Percentiles rank a stretch among this genome's conserved stretches.
phyloP scores from a whole-genome alignment of 768 basidiomycete genomes.

The Clitopilus passeckerianus region DNA sequence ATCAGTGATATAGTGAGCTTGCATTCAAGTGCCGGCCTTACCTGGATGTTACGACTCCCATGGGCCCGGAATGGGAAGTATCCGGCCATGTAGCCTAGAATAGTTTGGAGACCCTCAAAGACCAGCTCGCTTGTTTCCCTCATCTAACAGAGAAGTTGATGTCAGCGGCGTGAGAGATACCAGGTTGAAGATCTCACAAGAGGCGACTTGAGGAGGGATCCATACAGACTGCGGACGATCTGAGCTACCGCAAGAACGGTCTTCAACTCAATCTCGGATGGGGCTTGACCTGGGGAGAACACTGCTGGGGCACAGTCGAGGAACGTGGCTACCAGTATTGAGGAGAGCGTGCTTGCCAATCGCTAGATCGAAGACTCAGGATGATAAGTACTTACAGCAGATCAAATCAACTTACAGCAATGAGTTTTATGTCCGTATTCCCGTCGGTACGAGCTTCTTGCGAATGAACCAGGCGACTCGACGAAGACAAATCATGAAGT shows the following conservation, averaged over 20 bases:
- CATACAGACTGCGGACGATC: slow-evolving; percentile 59
- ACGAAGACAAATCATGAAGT: background rate
- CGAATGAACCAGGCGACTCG: background rate
- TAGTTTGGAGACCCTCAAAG: slow-evolving; percentile 44
- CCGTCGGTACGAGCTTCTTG: background rate
- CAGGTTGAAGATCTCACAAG: slow-evolving; percentile 29
- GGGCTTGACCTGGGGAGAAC: slow-evolving; percentile 62
- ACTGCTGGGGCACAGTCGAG: slow-evolving; percentile 83
- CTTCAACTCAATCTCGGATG: slow-evolving; percentile 56
- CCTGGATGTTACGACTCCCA: slow-evolving; percentile 56
- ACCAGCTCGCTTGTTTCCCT: slow-evolving; percentile 18
- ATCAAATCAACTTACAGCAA: background rate
- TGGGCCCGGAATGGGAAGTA: slow-evolving; percentile 77
- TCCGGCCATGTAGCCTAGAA: slow-evolving; percentile 71
- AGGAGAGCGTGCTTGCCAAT: slow-evolving; percentile 69
- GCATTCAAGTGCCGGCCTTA: slow-evolving; percentile 12
- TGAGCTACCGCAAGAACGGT: slow-evolving; percentile 52
- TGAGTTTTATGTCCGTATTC: background rate
- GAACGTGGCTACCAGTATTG: slow-evolving; percentile 77
- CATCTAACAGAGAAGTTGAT: slow-evolving; percentile 12
- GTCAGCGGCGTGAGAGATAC: too few relatives aligned
- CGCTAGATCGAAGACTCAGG: slow-evolving; percentile 32
- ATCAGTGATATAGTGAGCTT: background rate
- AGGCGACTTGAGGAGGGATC: slow-evolving; percentile 38
- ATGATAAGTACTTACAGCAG: background rate